Evolutionary conservation across 2,329 filamentous ascomycete genomes (phyloP).

Genomic region (Aureobasidium musti): DNA sequence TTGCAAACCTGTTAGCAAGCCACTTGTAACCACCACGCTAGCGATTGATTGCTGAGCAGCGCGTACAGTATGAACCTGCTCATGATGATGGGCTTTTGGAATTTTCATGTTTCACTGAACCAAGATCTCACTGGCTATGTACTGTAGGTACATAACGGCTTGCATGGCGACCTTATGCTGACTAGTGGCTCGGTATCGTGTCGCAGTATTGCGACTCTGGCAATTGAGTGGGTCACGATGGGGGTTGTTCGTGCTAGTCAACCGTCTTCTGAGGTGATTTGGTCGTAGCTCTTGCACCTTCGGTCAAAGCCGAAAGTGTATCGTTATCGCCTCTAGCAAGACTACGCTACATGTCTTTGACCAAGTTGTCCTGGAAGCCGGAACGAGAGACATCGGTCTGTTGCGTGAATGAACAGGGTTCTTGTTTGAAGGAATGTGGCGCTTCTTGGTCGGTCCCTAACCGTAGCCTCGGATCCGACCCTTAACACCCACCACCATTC

Average conservation of each 20-base stretch:
- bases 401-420: not conserved
- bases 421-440: not conserved
- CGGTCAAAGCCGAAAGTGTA: slow-evolving; percentile 20
- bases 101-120: not conserved
- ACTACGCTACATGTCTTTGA: not conserved
- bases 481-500: not conserved
- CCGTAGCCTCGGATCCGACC: slow-evolving; percentile 2
- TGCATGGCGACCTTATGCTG: not conserved
- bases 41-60: not conserved
- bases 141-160: too few relatives aligned
- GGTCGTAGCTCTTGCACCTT: not conserved
- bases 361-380: not conserved
- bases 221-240: not conserved
- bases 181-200: not conserved
- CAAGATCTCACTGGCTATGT: not conserved
- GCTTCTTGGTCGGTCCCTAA: not conserved
- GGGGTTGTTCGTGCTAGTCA: not conserved
- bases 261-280: not conserved
- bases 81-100: not conserved
- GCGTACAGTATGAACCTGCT: not conserved
- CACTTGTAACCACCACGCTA: not conserved
- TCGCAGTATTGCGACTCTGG: not conserved
- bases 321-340: too few relatives aligned
- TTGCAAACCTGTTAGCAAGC: not conserved
- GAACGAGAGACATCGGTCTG: not conserved